Base-by-base conservation (phyloP, 164 flowering plant genomes). In the Santalum album region DNA sequence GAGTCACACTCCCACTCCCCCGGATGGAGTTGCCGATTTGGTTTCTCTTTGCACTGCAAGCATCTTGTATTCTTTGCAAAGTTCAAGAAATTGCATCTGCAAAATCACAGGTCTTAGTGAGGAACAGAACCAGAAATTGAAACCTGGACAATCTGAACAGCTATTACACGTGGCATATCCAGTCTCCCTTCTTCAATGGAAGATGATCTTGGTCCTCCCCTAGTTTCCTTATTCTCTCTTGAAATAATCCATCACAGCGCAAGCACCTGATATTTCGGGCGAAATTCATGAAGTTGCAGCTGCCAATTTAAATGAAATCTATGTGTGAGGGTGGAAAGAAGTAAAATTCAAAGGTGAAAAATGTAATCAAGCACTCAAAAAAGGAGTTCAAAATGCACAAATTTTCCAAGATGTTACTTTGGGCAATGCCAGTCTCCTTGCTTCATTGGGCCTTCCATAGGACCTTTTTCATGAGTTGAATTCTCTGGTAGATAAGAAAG, bases 1-100 rank as follows among this genome's bases (percentile, higher is more conserved):
- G 97, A 90, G 34, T 79, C 84, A 57, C 96, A 90, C 68, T 85
- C 89, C 96, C 97, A 90, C 44, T 90, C 97, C 45, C 95, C 97
- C 15, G 81, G 90, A 69, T 73, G 74, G 42, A 90, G 73, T n/a
- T 67, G 68, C 58, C 91, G 74, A 61, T 78, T 82, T 18, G 86
- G 94, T 58, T 78, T 87, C 68, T 80, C 95, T 61, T 79, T 68
- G 64, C 97, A 90, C 54, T 54, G 83, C 61, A 76, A 70, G 66
- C 98, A 90, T 68, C 72, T 77, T 14, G 83, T 63, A 46, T 85
- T 90, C 78, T 80, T 90, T 48, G 96, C 94, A 72, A 90, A 90
- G 64, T 90, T 90, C 59, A 90, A 58, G 73, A 85, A 82, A 62
- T 83, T 76, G 77, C 98, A 90, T 56, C 96, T 90, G 84, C 22